Evolutionary conservation across 176 grass and related monocot species (phyloP), one percentile per base, ranked within the genome.

Genomic region (Oryza meyeriana): DNA sequence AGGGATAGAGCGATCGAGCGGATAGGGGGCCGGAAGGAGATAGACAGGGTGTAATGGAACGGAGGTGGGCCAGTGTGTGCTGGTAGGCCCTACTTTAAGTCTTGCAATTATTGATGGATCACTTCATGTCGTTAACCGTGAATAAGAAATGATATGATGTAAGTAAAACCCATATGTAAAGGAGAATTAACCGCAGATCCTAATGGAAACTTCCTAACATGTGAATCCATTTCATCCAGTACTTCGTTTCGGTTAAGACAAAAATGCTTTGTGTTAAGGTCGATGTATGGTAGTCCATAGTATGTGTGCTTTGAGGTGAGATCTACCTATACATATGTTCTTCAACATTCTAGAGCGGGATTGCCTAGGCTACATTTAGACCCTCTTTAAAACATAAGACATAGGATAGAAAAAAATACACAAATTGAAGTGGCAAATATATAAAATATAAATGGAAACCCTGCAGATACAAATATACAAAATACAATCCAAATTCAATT

Each of bases 121-220:
- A 17, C 69, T 59, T 71, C 77, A 31, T 58, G 77, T 81, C 64
- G 25, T 84, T 70, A 62, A 30, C 76, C 42, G 16, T 63, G 75
- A 88, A 69, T 88, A 79, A 88, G 81, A 88, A 84, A 88, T 62
- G 48, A 62, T 75, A 74, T 82, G n/a, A 4, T 32, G 30, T 44
- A 73, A 40, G 80, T 66, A 83, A 34, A 22, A 31, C n/a, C 52
- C 57, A 68, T 59, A 31, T 71, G 75, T 72, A 78, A 72, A 69
- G 64, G 16, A 59, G n/a, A 59, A 7, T 52, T 74, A 26, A 48
- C 10, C 27, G 24, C 47, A 38, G 11, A 79, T 66, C 62, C 63
- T 66, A 55, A 32, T 32, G 28, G 20, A 2, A 45, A 28, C 6
- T 34, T 20, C 10, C 0, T 8, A 12, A 35, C 20, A 30, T 32